phyloP scores from a whole-genome alignment of 768 basidiomycete genomes.

The Tricholoma matsutake region DNA sequence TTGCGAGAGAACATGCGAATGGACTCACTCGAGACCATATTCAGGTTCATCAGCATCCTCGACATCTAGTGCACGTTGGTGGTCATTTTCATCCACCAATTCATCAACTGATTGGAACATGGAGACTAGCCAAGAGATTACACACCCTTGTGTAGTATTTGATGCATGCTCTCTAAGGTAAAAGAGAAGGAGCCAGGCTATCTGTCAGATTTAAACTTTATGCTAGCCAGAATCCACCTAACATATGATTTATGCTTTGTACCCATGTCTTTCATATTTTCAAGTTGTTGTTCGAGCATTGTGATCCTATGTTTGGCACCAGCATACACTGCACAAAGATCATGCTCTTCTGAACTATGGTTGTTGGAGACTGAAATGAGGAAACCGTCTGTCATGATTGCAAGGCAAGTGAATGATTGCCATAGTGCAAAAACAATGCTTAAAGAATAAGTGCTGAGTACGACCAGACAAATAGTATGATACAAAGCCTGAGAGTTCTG shows the following conservation, averaged over 20 bases:
- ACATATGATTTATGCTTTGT: neutral
- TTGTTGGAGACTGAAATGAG: no score
- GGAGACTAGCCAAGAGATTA: neutral
- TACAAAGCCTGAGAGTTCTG: no score
- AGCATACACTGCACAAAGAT: neutral
- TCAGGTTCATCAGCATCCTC: neutral
- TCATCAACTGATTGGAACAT: neutral
- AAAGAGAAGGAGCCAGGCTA: no score
- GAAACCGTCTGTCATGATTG: no score
- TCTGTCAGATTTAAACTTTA: no score
- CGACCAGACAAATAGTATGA: no score
- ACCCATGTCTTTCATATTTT: neutral
- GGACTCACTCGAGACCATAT: neutral
- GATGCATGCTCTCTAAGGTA: no score
- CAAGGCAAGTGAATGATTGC: no score
- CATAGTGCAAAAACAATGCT: no score
- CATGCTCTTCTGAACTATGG: no score
- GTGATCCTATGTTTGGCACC: neutral
- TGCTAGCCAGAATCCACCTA: no score
- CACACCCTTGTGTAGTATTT: neutral
- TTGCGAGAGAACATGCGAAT: neutral
- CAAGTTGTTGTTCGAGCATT: neutral
- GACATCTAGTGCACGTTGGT: neutral
- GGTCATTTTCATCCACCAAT: neutral
- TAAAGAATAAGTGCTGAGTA: no score